Percentiles rank a stretch among this genome's conserved stretches.
phyloP scores from a whole-genome alignment of 768 basidiomycete species.

The Phanerochaete sordida region DNA sequence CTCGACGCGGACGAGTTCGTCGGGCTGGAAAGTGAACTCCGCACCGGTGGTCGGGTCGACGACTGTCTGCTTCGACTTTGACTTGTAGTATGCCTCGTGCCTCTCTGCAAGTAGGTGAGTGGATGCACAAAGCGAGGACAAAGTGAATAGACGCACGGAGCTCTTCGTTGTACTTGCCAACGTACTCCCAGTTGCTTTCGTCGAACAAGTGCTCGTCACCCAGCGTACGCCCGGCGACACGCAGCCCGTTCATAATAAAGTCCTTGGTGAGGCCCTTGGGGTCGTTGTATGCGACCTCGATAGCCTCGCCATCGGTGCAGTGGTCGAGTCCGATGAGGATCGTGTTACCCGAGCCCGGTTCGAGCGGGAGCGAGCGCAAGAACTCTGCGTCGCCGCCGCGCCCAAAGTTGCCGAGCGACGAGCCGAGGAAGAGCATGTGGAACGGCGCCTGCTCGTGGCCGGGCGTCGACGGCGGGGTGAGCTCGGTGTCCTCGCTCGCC shows the following conservation, averaged over 20 bases:
- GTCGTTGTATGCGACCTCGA: constrained; percentile 89
- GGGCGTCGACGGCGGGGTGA: constrained; percentile 43
- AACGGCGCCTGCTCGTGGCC: constrained; percentile 48
- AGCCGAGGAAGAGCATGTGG: constrained; percentile 90
- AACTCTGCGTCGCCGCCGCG: constrained; percentile 69
- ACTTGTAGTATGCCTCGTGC: constrained; percentile 84
- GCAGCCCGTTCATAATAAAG: constrained; percentile 88
- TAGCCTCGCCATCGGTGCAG: constrained; percentile 60
- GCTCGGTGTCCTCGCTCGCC: constrained; percentile 9
- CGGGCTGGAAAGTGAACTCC: constrained; percentile 52
- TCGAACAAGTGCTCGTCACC: constrained; percentile 65
- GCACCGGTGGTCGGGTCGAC: constrained; percentile 42
- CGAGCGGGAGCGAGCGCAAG: constrained; percentile 74
- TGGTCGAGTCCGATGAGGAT: constrained; percentile 91
- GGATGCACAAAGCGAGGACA: not conserved
- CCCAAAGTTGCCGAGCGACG: constrained; percentile 87
- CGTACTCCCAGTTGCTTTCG: constrained; percentile 73
- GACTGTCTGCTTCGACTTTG: constrained; percentile 56
- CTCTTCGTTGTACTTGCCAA: constrained; percentile 53
- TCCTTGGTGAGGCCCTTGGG: constrained; percentile 61
- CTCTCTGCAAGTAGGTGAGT: constrained; percentile 44
- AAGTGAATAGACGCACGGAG: constrained; percentile 33
- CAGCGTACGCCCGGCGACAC: constrained; percentile 60
- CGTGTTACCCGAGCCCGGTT: constrained; percentile 73
- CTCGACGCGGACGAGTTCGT: constrained; percentile 84